phyloP scores from a whole-genome alignment of 2,329 filamentous ascomycete species.

The Keithomyces neogunnii region DNA sequence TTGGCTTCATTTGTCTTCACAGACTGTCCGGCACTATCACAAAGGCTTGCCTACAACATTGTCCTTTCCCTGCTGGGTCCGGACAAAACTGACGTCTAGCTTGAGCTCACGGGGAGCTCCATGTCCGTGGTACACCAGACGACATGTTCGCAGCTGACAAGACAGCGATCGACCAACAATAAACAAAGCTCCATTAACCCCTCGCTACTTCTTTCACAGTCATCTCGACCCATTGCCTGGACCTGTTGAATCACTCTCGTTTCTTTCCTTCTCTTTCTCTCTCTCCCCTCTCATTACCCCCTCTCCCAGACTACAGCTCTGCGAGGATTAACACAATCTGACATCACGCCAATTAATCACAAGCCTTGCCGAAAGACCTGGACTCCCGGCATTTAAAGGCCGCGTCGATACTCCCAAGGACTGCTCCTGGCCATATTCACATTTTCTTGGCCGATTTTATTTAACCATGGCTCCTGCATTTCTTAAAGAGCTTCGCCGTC shows the following conservation, averaged over 20 bases:
- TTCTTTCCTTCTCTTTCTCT: not conserved
- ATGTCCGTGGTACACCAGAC: not conserved
- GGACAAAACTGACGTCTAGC: not conserved
- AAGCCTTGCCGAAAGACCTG: not conserved
- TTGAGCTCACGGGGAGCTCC: not conserved
- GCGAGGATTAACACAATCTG: not conserved
- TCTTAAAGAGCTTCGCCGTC: slow-evolving; percentile 67
- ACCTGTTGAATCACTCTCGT: not conserved
- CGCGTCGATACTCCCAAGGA: not conserved
- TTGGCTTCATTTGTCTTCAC: no score
- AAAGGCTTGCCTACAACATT: no score
- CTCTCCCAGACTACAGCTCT: not conserved
- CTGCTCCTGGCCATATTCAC: not conserved
- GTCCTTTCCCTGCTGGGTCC: no score
- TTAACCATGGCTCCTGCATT: slow-evolving; percentile 53
- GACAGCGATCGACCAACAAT: not conserved
- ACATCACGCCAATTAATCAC: not conserved
- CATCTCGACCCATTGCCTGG: not conserved
- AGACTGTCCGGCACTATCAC: no score
- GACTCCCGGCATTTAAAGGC: not conserved
- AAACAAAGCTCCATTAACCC: not conserved
- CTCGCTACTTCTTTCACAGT: not conserved
- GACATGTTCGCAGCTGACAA: not conserved
- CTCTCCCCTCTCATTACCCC: not conserved
- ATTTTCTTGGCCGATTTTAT: not conserved